Conservation (phyloP, 2,329 filamentous ascomycete species). For the Pseudocercospora musae region DNA sequence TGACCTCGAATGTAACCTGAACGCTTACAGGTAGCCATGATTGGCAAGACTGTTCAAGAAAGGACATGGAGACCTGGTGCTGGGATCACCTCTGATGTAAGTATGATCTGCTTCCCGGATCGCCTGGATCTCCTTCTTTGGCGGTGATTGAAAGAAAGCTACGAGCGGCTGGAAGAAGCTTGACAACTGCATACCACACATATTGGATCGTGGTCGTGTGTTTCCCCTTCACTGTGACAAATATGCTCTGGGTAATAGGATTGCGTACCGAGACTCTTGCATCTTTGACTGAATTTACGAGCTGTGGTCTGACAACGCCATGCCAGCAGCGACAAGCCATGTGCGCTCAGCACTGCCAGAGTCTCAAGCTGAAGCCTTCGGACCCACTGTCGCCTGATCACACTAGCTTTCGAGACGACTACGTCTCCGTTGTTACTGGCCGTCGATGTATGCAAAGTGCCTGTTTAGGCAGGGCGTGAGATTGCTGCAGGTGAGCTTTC, state of each 20-base stretch:
- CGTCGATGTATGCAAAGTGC: not conserved
- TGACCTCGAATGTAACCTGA: no score
- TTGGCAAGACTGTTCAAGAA: conserved; percentile 34
- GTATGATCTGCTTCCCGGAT: not conserved
- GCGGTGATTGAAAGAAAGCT: not conserved
- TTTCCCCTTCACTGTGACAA: not conserved
- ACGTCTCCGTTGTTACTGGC: not conserved
- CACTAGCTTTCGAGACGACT: not conserved
- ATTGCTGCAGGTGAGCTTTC: not conserved
- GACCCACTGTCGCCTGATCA: not conserved
- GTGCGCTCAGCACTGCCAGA: not conserved
- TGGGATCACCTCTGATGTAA: not conserved
- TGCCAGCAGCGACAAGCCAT: not conserved
- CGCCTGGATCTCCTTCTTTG: not conserved
- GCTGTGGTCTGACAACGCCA: not conserved
- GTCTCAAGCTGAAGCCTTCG: not conserved
- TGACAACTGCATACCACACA: not conserved
- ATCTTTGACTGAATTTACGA: not conserved
- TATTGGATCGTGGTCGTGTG: not conserved
- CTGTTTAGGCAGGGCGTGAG: not conserved
- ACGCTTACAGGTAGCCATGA: conserved; percentile 34
- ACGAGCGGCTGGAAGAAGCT: not conserved
- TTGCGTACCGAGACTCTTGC: not conserved
- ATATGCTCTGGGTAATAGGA: not conserved
- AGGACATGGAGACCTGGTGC: conserved; percentile 26